These are phyloP conservation scores for Metrosideros polymorpha DNA, from an alignment of 441 rosid species.

Conservation along the genomic window DNA sequence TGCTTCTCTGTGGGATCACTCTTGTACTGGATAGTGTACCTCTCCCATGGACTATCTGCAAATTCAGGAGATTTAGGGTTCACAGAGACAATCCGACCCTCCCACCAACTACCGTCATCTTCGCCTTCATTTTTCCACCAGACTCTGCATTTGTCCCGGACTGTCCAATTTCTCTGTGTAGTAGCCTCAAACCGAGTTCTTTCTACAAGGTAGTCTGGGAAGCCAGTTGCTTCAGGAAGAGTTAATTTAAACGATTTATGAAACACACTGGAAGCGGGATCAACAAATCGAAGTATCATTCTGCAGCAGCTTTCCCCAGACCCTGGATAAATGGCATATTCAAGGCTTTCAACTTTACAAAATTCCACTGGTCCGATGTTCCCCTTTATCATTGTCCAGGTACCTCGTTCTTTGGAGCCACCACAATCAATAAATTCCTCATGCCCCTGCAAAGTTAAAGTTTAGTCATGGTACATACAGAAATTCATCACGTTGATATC, in stretches of 20 bases:
- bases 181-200: conserved; percentile 86
- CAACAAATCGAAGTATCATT: conserved; percentile 76
- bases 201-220: conserved; percentile 97
- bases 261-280: conserved; percentile 53
- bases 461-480: neutral
- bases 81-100: conserved; percentile 67
- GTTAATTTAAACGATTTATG: conserved; percentile 55
- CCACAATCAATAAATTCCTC: conserved; percentile 55
- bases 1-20: conserved; percentile 69
- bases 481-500: neutral
- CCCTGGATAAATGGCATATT: conserved; percentile 75
- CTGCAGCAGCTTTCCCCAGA: conserved; percentile 99
- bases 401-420: conserved; percentile 47
- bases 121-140: conserved; percentile 96
- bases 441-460: conserved; percentile 68
- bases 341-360: conserved; percentile 74
- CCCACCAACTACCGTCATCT: conserved; percentile 97
- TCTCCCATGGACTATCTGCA: conserved; percentile 98
- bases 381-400: conserved; percentile 62
- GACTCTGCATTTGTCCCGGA: conserved; percentile 89
- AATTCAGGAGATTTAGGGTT: conserved; percentile 72
- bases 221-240: conserved; percentile 72
- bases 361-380: conserved; percentile 74
- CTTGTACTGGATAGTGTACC: conserved; percentile 66
- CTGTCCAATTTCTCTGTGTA: conserved; percentile 69